Evolutionary conservation across 768 basidiomycete species (phyloP), one percentile per base, ranked within the genome.

Genomic region (Termitomyces titanicus): DNA sequence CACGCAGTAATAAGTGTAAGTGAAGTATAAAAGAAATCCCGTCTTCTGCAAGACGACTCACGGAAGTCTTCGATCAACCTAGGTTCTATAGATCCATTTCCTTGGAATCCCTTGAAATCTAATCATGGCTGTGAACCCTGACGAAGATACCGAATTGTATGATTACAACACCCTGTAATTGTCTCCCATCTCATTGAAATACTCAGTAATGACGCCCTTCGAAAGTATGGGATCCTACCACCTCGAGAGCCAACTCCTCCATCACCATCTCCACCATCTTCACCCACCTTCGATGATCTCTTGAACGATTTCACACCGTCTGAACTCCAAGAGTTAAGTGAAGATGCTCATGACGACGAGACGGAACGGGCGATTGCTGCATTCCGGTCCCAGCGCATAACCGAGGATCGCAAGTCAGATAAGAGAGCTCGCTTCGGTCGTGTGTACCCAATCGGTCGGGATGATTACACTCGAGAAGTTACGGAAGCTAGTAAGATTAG

Each of bases 81-180:
- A n/a, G n/a, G n/a, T n/a, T n/a, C n/a, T n/a, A n/a, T n/a, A n/a
- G n/a, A n/a, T 39, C 18, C 12, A 18, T 17, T 29, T 18, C 43
- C 25, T 35, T 8, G 17, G 3, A 25, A n/a, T n/a, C n/a, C n/a
- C 37, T 35, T 24, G 8, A 46, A 33, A 44, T 53, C 47, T 54
- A n/a, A 20, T 35, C 22, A 86, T 89, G 87, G 73, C 86, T 6
- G 70, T 88, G 51, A 92, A 94, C 66, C 81, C 89, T 29, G 79
- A 94, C 78, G 90, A 96, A 76, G 94, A 98, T 69, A 96, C 94
- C 2, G 94, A 98, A 81, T 97, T 98, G 94, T 95, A 69, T 72
- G 90, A 55, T 44, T 12, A n/a, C 33, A 15, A 1, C 20, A 8
- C 13, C 27, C 11, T 9, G 27, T 37, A 31, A 17, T 15, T 46